A percentile compares a stretch with the other conserved stretches of the same genome.
Evolutionary conservation across 306 rosid genomes (phyloP).

Genomic region (Gynostemma pentaphyllum): DNA sequence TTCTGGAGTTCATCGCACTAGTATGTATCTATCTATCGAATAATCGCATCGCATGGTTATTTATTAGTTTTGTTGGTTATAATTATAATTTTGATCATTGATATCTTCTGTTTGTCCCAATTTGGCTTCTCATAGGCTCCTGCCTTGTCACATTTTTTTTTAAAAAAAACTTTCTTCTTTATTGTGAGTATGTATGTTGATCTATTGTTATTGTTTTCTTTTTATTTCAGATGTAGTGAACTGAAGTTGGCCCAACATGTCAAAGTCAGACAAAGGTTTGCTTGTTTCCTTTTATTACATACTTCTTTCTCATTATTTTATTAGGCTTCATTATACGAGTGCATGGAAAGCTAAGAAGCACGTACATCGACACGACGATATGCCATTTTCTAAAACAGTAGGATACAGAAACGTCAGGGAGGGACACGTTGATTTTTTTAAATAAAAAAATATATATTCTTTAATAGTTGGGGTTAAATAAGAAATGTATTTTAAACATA

Average conservation of each 20-base stretch:
- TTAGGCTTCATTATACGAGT: background rate
- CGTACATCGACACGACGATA: no score
- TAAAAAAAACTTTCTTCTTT: background rate
- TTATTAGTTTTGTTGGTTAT: no score
- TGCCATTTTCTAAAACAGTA: no score
- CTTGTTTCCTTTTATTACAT: background rate
- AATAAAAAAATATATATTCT: no score
- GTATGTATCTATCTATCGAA: conserved; percentile 26
- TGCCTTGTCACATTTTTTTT: background rate
- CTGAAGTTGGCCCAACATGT: conserved; percentile 61
- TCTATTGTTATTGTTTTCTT: conserved; percentile 1
- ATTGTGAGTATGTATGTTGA: background rate
- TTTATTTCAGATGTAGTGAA: conserved; percentile 59
- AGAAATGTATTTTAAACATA: no score
- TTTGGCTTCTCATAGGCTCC: background rate
- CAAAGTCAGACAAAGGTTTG: conserved; percentile 98
- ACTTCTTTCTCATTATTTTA: background rate
- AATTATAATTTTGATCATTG: no score
- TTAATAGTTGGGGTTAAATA: no score
- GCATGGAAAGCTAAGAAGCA: no score
- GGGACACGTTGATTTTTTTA: no score
- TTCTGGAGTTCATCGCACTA: conserved; percentile 91
- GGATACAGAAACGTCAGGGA: no score
- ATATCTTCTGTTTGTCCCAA: no score
- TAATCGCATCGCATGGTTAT: no score